A percentile compares a stretch with the other conserved stretches of the same genome.
Evolutionary conservation across 495 filamentous ascomycete species (phyloP).

Genomic region (Bathelium albidoporum): DNA sequence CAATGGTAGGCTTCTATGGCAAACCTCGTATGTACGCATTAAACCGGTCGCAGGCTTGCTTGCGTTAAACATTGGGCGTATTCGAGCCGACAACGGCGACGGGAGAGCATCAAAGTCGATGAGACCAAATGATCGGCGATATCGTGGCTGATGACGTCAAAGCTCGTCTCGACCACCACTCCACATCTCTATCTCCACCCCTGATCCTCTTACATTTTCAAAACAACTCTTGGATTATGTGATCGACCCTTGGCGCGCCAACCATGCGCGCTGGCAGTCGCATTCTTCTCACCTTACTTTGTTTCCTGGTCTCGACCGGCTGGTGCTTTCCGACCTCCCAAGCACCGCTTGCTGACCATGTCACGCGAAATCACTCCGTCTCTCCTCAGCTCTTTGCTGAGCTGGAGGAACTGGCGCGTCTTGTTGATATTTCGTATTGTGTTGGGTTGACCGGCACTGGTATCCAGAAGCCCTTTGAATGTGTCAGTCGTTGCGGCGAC

Average conservation of each 20-base stretch:
- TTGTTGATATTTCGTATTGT: slow-evolving; percentile 94
- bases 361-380: slow-evolving; percentile 35
- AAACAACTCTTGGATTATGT: neutral
- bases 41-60: too few species aligned
- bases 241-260: neutral
- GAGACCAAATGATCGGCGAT: slow-evolving; percentile 1
- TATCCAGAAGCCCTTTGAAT: slow-evolving; percentile 70
- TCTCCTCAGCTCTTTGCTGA: slow-evolving; percentile 61
- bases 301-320: neutral
- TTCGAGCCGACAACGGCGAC: neutral
- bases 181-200: neutral
- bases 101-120: neutral
- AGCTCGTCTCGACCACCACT: neutral
- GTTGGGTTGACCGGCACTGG: slow-evolving; percentile 66
- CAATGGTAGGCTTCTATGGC: too few species aligned
- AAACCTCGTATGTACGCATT: too few species aligned
- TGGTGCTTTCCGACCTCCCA: slow-evolving; percentile 11
- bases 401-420: slow-evolving; percentile 71
- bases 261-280: slow-evolving; percentile 4
- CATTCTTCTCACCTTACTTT: neutral
- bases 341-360: slow-evolving; percentile 16
- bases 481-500: slow-evolving; percentile 70
- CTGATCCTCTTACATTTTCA: neutral
- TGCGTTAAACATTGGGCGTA: too few species aligned
- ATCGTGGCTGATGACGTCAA: neutral